Conservation (phyloP, 2,329 filamentous ascomycete genomes). For the Cadophora gregata region DNA sequence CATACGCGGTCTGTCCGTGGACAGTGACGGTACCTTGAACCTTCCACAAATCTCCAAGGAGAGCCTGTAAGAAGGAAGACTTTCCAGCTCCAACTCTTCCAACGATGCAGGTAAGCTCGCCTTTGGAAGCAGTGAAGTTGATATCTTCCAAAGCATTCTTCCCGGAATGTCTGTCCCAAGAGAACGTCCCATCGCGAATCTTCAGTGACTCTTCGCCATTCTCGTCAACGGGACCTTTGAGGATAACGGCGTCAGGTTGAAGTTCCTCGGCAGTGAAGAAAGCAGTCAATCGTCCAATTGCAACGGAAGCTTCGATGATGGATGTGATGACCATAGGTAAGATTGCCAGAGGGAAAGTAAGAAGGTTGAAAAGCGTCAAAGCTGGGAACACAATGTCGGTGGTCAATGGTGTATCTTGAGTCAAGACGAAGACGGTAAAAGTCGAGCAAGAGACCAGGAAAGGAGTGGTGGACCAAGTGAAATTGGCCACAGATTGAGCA, state of each 20-base stretch:
- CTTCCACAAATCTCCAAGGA: conserved; percentile 94
- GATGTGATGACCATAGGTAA: conserved; percentile 98
- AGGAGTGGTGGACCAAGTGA: conserved; percentile 96
- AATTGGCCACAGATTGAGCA: conserved; percentile 92
- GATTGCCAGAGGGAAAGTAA: conserved; percentile 93
- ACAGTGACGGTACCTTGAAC: conserved; percentile 82
- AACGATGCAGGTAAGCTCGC: conserved; percentile 90
- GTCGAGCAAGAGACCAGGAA: conserved; percentile 98
- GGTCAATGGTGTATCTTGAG: conserved; percentile 78
- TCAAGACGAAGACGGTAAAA: conserved; percentile 92
- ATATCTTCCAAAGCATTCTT: conserved; percentile 79
- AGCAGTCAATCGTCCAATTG: conserved; percentile 81
- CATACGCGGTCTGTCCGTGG: conserved; percentile 85
- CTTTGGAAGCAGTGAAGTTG: conserved; percentile 87
- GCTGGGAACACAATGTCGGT: conserved; percentile 97
- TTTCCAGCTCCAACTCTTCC: conserved; percentile 95
- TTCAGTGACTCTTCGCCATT: conserved; percentile 84
- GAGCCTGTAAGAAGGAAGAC: conserved; percentile 85
- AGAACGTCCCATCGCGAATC: conserved; percentile 86
- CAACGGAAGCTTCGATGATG: conserved; percentile 94
- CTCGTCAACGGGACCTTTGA: conserved; percentile 73
- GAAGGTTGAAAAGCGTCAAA: conserved; percentile 88
- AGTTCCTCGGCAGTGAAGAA: conserved; percentile 91
- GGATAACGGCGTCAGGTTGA: conserved; percentile 79
- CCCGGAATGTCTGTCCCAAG: conserved; percentile 86